phyloP scores from a whole-genome alignment of 139 green algal species.

The Ettlia oleoabundans region DNA sequence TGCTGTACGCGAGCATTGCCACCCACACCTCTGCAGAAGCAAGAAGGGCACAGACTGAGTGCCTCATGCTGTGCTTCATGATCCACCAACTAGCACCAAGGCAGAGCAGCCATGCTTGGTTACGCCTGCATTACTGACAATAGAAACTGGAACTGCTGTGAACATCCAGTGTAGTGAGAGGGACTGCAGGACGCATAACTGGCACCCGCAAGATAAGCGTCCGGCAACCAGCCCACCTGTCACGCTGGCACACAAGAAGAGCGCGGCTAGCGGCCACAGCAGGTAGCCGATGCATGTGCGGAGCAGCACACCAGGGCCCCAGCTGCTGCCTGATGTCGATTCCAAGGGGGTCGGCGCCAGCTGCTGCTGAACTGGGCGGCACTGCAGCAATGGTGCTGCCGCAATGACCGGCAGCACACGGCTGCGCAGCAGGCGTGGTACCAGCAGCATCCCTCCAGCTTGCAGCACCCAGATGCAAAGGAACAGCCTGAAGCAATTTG shows the following conservation, averaged over 20 bases:
- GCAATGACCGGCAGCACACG: slow-evolving; percentile 3
- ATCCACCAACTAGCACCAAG: too few species aligned
- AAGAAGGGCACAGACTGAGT: too few species aligned
- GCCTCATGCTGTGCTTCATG: too few species aligned
- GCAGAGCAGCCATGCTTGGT: too few species aligned
- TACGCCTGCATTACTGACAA: too few species aligned
- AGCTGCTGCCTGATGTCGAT: not conserved
- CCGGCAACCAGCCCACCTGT: not conserved
- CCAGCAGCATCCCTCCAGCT: slow-evolving; percentile 38
- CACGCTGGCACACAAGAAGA: not conserved
- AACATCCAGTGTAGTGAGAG: too few species aligned
- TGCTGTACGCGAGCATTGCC: not conserved
- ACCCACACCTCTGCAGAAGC: slow-evolving; percentile 23
- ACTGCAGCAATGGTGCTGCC: slow-evolving; percentile 14
- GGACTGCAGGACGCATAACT: too few species aligned
- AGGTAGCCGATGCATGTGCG: not conserved
- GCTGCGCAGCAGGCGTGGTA: slow-evolving; percentile 30
- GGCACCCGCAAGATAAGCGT: too few species aligned
- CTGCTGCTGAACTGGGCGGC: not conserved
- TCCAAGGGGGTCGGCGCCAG: too few species aligned
- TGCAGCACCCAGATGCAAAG: slow-evolving; percentile 27
- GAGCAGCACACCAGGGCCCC: too few species aligned
- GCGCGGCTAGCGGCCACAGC: not conserved
- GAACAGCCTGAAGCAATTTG: slow-evolving; percentile 39
- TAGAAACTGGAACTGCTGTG: too few species aligned